phyloP scores from a whole-genome alignment of 768 basidiomycete genomes.

The Collybia sp. region DNA sequence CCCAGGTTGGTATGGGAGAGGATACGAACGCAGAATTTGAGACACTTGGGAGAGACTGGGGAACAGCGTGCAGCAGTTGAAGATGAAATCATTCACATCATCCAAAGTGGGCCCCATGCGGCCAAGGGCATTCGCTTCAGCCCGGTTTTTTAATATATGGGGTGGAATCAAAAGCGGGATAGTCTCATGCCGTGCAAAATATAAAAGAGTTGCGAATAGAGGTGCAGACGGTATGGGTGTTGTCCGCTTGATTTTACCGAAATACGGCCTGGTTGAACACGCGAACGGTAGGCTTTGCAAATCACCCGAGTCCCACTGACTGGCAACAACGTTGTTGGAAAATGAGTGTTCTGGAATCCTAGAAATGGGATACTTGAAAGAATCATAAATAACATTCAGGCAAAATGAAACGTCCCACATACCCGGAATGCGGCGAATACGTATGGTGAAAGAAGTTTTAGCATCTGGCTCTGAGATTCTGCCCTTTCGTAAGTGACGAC shows the following conservation, averaged over 20 bases:
- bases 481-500: conserved; percentile 27
- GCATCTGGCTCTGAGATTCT: conserved; percentile 24
- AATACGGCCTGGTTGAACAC: conserved; percentile 22
- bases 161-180: conserved; percentile 29
- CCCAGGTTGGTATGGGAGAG: conserved; percentile 33
- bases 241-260: conserved; percentile 28
- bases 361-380: conserved; percentile 36
- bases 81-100: conserved; percentile 39
- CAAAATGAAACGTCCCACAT: conserved; percentile 17
- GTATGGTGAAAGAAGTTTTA: conserved; percentile 35
- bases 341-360: conserved; percentile 25
- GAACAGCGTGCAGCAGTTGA: conserved; percentile 37
- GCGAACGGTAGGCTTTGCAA: too few relatives aligned
- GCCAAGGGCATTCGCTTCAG: conserved; percentile 22
- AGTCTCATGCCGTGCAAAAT: conserved; percentile 39
- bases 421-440: conserved; percentile 48
- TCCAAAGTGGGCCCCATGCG: conserved; percentile 36
- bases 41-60: conserved; percentile 19
- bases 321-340: conserved; percentile 14
- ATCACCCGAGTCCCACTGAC: conserved; percentile 6
- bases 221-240: conserved; percentile 38
- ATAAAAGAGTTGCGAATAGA: conserved; percentile 41
- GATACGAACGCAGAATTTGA: conserved; percentile 8
- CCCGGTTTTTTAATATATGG: conserved; percentile 23
- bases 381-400: conserved; percentile 14